Conservation (phyloP, 2,329 filamentous ascomycete species). For the Drechslerella dactyloides region DNA sequence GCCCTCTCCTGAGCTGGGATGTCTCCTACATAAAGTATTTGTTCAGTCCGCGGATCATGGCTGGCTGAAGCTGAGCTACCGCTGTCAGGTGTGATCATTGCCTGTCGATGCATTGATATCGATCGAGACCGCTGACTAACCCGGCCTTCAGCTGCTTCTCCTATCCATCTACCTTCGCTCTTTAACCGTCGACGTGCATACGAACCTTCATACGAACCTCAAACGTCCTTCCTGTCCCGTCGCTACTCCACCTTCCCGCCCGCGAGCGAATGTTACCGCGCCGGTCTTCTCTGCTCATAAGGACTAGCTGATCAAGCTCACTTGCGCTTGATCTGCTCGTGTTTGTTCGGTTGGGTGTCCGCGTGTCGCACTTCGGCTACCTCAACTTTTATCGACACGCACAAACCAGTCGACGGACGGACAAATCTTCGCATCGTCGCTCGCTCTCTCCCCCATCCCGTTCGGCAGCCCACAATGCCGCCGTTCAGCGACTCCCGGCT, state of each 20-base stretch:
- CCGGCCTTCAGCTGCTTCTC: not conserved
- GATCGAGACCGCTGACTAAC: not conserved
- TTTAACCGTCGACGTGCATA: not conserved
- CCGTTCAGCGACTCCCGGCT: slow-evolving; percentile 21
- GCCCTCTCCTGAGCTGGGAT: not conserved
- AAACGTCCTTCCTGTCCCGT: slow-evolving; percentile 1
- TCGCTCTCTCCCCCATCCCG: not conserved
- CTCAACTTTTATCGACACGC: not conserved
- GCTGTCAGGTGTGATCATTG: not conserved
- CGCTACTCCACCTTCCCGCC: not conserved
- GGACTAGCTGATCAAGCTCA: no score
- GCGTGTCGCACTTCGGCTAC: no score
- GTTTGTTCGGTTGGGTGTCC: no score
- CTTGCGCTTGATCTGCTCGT: no score
- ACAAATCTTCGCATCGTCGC: slow-evolving; percentile 12
- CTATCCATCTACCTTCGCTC: not conserved
- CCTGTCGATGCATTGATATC: not conserved
- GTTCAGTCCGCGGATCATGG: not conserved
- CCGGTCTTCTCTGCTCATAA: no score
- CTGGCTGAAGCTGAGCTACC: not conserved
- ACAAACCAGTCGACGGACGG: slow-evolving; percentile 10
- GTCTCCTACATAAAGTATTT: not conserved
- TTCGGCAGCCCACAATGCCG: slow-evolving; percentile 39
- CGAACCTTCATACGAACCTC: no score
- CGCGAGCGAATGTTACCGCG: no score